These are phyloP conservation scores for Cryphonectria nitschkei DNA, from an alignment of 2,329 filamentous ascomycete species.

Conservation along the genomic window DNA sequence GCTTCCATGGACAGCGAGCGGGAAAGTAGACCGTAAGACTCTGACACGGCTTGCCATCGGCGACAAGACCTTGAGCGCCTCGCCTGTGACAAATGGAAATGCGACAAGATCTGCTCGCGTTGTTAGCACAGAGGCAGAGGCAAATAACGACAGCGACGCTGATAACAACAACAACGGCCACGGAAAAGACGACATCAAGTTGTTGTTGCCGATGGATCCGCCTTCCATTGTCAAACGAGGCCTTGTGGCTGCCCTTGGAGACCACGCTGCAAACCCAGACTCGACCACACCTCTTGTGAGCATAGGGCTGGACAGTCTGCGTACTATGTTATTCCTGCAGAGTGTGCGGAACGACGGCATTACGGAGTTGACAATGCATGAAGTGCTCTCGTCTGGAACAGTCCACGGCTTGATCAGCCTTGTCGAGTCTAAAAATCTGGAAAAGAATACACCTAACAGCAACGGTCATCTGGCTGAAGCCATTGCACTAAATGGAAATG, in stretches of 20 bases:
- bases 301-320: slow-evolving; percentile 40
- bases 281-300: slow-evolving; percentile 23
- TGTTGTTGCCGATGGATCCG: neutral
- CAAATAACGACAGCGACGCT: too few species aligned
- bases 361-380: neutral
- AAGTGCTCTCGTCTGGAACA: neutral
- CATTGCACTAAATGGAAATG: too few species aligned
- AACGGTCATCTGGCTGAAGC: neutral
- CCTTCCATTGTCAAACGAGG: neutral
- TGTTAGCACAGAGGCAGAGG: too few species aligned
- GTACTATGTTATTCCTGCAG: slow-evolving; percentile 34
- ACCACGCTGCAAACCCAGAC: neutral
- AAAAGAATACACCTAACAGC: neutral
- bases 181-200: too few species aligned
- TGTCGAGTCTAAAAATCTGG: neutral
- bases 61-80: neutral
- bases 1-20: slow-evolving; percentile 61
- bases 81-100: neutral
- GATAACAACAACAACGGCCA: too few species aligned
- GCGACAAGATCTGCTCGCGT: neutral
- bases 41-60: neutral
- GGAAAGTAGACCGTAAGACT: slow-evolving; percentile 60
- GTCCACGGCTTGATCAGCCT: slow-evolving; percentile 14
- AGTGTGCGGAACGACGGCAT: neutral
- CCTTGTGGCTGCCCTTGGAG: neutral